Base-by-base conservation (phyloP, 2,329 filamentous ascomycete species). In the Pseudohalonectria lignicola region DNA sequence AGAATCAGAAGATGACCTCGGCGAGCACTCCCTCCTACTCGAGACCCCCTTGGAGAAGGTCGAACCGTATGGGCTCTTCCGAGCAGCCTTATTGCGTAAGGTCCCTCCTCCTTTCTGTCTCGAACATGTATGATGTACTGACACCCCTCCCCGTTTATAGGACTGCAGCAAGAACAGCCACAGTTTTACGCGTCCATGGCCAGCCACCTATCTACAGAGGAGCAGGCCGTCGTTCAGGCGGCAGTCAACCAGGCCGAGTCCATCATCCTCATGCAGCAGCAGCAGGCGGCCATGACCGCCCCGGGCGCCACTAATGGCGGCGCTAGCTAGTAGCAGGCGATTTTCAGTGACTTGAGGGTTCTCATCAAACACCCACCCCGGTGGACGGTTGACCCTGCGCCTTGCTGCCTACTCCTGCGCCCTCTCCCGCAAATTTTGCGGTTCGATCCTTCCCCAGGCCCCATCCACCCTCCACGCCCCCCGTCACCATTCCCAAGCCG, bases 11-110 rank as follows among this genome's bases (percentile, higher is more conserved):
- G 87, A 94, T 40, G 88, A 94, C 39, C 79, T 95, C 33, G 77
- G 93, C 15, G 90, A 96, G 58, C 92, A 96, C 52, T 90, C 88
- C 56, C 83, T 86, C 42, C 69, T 96, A 37, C 75, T 98, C 3
- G 92, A 98, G 61, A 83, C 90, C 11, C 88, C 90, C 13, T 71
- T 98, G 18, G 92, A 98, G 60, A 92, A 92, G 64, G 73, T 98
- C 44, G 92, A 98, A 62, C 88, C 90, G 3, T 98, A 98, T 53
- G 75, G 80, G 55, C 68, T 94, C 44, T 95, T 98, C 73, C 82
- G 86, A 56, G 70, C 74, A 44, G 80, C 85, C 15, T 67, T 96
- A 47, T 61, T 90, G 54, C 82, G 88, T 94, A 77, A 60, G 85
- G 76, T 18, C 13, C 17, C 18, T 11, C 12, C 7, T 25, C 43